Percentiles rank a stretch among this genome's conserved stretches.
These are phyloP conservation scores for Pseudogymnoascus destructans DNA, from an alignment of 2,329 filamentous ascomycete genomes.

Conservation along the genomic window DNA sequence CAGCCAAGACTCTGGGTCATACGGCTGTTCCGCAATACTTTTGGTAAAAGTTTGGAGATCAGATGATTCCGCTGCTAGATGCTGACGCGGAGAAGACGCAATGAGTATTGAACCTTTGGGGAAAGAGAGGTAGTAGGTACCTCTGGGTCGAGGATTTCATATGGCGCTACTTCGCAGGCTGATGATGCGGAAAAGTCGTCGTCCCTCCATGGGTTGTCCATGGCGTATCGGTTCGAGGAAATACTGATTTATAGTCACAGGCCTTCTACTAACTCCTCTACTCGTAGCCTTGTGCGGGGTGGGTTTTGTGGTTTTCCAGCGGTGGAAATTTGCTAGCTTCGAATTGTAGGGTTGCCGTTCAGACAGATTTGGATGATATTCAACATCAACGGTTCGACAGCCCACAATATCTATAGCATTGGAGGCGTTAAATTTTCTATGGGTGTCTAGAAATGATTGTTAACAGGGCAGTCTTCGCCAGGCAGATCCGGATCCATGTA, in stretches of 20 bases:
- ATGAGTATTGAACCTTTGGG: not conserved
- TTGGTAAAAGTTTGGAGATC: conserved; percentile 17
- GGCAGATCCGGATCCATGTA: not conserved
- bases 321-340: conserved; percentile 8
- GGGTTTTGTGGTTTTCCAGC: not conserved
- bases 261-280: conserved; percentile 1
- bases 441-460: not conserved
- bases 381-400: not conserved
- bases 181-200: conserved; percentile 18
- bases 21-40: conserved; percentile 16
- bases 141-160: conserved; percentile 15
- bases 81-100: conserved; percentile 15
- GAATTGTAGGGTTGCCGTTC: conserved; percentile 8
- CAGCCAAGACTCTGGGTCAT: conserved; percentile 22
- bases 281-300: conserved; percentile 4
- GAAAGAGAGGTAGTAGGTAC: conserved; percentile 14
- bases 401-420: not conserved
- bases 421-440: not conserved
- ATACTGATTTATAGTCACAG: not conserved
- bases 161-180: conserved; percentile 19
- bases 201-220: conserved; percentile 18
- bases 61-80: conserved; percentile 15
- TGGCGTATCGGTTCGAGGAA: conserved; percentile 8
- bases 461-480: not conserved
- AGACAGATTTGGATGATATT: not conserved